Base-by-base conservation (phyloP, 345 rosid species). In the Cardamine chenopodiifolia region DNA sequence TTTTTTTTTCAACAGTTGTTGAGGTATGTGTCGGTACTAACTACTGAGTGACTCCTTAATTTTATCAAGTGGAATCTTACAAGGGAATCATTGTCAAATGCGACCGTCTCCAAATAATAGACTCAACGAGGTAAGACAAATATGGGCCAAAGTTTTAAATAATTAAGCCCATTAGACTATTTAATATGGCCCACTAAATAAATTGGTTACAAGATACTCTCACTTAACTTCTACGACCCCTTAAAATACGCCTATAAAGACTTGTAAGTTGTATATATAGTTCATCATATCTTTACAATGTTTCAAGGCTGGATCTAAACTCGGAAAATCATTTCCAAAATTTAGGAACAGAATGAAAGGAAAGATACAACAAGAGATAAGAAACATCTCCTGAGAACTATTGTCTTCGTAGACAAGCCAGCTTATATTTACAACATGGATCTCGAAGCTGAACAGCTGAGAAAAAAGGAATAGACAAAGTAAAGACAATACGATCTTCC, bases 381-480 rank as follows among this genome's bases (percentile, higher is more conserved):
- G 32, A 63, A 28, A 18, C 26, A 55, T 45, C 3, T 57, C 44
- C 13, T 23, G 66, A 14, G 0, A 35, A 54, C 29, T 32, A 56
- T 7, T 55, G 17, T 37, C 8, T 31, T 54, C 56, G 64, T 14
- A 55, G 45, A 18, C 35, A 31, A 47, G 17, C 22, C 62, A 48
- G 48, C 57, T 63, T 73, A 73, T 66, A 47, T 66, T 56, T 66
- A 74, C 73, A 67, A 13, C 68, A 68, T 28, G 60, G 32, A 57
- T 48, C 5, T 53, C 15, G 47, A 18, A 53, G 2, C 20, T 5
- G 4, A 39, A 57, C 1, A 26, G 42, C 29, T 58, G 10, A 56
- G 18, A 42, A 37, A 42, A 37, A 37, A 19, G 20, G 44, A 58
- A 58, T 32, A 11, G 29, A 28, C 52, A 66, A 29, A 60, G n/a